Percentiles rank a stretch among this genome's conserved stretches.
These are phyloP conservation scores for Candida sithepensis DNA, from an alignment of 805 yeast genomes.

Conservation along the genomic window DNA sequence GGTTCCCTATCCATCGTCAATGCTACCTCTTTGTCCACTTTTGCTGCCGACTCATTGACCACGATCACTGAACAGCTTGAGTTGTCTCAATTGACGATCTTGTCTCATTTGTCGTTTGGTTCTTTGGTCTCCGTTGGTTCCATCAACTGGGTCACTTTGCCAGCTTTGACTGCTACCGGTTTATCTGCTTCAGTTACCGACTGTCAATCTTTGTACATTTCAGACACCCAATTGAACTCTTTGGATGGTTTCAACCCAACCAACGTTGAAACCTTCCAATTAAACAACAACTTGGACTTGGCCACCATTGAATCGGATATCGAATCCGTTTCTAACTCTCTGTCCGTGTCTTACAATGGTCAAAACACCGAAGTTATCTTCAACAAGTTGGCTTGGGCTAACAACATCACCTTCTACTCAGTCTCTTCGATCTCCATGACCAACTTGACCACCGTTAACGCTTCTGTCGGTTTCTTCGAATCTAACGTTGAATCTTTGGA, in stretches of 20 bases:
- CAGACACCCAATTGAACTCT: constrained; percentile 69
- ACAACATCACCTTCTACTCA: constrained; percentile 82
- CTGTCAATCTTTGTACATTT: constrained; percentile 65
- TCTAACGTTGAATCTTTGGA: constrained; percentile 59
- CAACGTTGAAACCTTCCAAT: constrained; percentile 55
- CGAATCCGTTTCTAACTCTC: constrained; percentile 65
- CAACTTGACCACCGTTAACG: constrained; percentile 67
- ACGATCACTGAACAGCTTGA: constrained; percentile 69
- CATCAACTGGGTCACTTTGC: constrained; percentile 77
- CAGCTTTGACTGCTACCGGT: constrained; percentile 70
- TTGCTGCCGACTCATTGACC: constrained; percentile 77
- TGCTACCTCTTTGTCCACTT: constrained; percentile 56
- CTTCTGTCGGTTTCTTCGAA: constrained; percentile 77
- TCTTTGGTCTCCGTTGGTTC: constrained; percentile 77
- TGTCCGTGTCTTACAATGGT: constrained; percentile 85
- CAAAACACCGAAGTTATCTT: constrained; percentile 66
- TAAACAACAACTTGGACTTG: constrained; percentile 88
- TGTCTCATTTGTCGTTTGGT: constrained; percentile 70
- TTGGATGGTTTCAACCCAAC: constrained; percentile 60
- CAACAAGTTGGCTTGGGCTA: constrained; percentile 75
- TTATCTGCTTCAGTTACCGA: constrained; percentile 68
- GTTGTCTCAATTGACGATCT: constrained; percentile 60
- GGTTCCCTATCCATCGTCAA: constrained; percentile 71
- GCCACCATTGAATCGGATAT: constrained; percentile 68
- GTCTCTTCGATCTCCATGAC: constrained; percentile 70